A percentile compares a stretch with the other conserved stretches of the same genome.
These are phyloP conservation scores for Penicillium cosmopolitanum DNA, from an alignment of 495 filamentous ascomycete genomes.

Conservation along the genomic window DNA sequence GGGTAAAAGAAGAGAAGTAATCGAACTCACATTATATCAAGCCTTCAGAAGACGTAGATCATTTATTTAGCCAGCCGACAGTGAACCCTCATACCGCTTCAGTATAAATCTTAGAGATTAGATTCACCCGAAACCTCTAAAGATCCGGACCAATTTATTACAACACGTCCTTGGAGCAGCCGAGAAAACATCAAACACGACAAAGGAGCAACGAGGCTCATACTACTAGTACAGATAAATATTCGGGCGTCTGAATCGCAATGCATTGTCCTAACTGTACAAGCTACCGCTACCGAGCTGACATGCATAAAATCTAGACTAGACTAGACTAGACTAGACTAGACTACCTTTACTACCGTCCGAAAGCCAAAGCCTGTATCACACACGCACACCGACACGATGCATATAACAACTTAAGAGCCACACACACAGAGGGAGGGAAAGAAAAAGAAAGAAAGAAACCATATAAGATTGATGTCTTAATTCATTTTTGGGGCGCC, in stretches of 20 bases:
- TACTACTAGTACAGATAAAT: neutral
- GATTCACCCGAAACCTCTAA: too few relatives aligned
- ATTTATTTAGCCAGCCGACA: too few relatives aligned
- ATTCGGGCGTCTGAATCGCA: conserved; percentile 9
- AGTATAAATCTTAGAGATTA: too few relatives aligned
- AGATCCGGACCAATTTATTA: too few relatives aligned
- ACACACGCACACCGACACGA: neutral
- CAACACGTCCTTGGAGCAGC: too few relatives aligned
- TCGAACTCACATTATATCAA: too few relatives aligned
- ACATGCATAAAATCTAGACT: conserved; percentile 11
- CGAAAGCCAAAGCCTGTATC: neutral
- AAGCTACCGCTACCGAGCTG: conserved; percentile 19
- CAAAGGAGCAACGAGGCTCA: too few relatives aligned
- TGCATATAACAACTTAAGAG: neutral
- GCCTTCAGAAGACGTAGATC: too few relatives aligned
- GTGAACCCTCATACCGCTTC: too few relatives aligned
- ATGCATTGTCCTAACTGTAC: conserved; percentile 24
- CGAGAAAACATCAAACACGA: too few relatives aligned
- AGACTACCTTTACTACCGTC: neutral
- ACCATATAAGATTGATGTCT: neutral
- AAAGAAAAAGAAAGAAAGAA: neutral
- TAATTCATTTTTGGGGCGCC: conserved; percentile 32
- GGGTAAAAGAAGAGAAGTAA: too few relatives aligned
- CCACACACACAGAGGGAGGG: neutral
- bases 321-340: neutral